A percentile compares a stretch with the other conserved stretches of the same genome.
Conservation (phyloP, 1,139 yeast genomes). For the Geotrichum histeridarum region DNA sequence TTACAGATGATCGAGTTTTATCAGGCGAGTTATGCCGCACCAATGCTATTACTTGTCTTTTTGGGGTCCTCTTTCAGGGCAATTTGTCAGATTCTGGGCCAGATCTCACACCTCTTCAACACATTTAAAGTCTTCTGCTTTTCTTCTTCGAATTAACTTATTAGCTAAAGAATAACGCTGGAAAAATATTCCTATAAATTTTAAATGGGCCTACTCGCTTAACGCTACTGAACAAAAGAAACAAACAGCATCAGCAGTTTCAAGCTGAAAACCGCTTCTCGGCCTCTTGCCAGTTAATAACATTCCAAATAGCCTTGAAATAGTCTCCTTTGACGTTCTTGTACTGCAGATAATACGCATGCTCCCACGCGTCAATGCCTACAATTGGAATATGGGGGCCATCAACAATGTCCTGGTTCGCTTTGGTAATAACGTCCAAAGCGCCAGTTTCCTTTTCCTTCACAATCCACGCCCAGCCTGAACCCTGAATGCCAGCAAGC, state of each 20-base stretch:
- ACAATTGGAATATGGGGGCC: constrained; percentile 72
- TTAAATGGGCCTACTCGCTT: too few species aligned
- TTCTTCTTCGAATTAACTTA: too few species aligned
- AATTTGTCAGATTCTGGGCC: too few species aligned
- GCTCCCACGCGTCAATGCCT: constrained; percentile 98
- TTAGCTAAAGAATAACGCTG: too few species aligned
- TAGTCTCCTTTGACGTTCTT: constrained; percentile 91
- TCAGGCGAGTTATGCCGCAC: too few species aligned
- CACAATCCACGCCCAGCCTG: constrained; percentile 96
- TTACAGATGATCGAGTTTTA: too few species aligned
- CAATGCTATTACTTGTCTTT: too few species aligned
- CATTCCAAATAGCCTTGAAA: constrained; percentile 96
- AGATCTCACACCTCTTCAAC: too few species aligned
- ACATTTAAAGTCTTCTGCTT: too few species aligned
- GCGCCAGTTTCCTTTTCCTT: constrained; percentile 80
- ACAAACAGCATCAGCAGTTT: not conserved
- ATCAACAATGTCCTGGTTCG: constrained; percentile 86
- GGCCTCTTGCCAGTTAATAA: constrained; percentile 94
- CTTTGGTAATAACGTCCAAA: constrained; percentile 77
- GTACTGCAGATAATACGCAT: constrained; percentile 94
- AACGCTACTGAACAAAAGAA: too few species aligned
- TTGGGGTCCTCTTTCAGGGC: too few species aligned
- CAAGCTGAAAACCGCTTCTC: constrained; percentile 53
- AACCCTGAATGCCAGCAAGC: constrained; percentile 91
- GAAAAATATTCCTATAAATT: too few species aligned